Evolutionary conservation across 306 rosid genomes (phyloP), one percentile per base, ranked within the genome.

Genomic region (Lupinus albus): DNA sequence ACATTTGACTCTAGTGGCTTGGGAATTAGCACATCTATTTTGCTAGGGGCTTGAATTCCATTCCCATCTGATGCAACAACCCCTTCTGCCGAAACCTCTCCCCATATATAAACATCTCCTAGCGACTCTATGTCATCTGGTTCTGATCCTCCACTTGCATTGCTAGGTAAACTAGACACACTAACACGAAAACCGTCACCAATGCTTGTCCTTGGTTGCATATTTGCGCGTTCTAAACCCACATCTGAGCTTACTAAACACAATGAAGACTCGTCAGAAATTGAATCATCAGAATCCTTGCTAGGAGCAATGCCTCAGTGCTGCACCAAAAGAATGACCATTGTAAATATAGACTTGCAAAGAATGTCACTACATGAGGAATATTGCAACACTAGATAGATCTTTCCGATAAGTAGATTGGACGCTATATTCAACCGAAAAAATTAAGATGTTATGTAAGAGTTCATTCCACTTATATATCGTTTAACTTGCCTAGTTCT

Each of bases 101-200:
- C 98, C 98, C 96, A 92, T 12, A 86, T 61, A 52, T 79, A 92
- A 76, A 89, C 86, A 76, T 89, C 98, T 12, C 88, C 87, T 51
- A 80, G 54, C 45, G 89, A 83, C 64, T 89, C 95, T 38, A 80
- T 71, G 61, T 92, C 98, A 80, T 87, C 93, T 7, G 62, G 86
- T 57, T 96, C 96, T 50, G 89, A 86, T 73, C 86, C 89, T 75
- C 84, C 93, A 68, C 88, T 84, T 44, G 87, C 77, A 82, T 83
- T 79, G 53, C 88, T 85, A 71, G 82, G 80, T 1, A 66, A 67
- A 85, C 92, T 92, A 51, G 96, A 88, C 68, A 78, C 83, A 71
- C 98, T 89, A 65, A 84, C 8, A 18, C 93, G 91, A 11, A 78
- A 76, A 75, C 77, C 81, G 70, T 84, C 95, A 79, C 80, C 93